A percentile compares a stretch with the other conserved stretches of the same genome.
phyloP scores from a whole-genome alignment of 169 alveolate species.

The Babesia caballi region DNA sequence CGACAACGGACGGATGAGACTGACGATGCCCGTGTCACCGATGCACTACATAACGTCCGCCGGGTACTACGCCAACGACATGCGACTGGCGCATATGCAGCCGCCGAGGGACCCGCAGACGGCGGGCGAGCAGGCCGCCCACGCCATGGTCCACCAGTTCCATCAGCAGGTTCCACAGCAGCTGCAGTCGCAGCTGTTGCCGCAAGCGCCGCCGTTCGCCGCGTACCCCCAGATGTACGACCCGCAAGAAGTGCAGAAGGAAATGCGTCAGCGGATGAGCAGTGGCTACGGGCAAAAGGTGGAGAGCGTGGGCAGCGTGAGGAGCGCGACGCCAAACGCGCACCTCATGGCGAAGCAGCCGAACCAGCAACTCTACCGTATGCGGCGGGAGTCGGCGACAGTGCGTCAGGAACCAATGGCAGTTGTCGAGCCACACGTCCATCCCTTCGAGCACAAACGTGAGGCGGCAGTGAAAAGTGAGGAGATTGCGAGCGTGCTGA shows the following conservation, averaged over 20 bases:
- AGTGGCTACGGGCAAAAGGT: not conserved
- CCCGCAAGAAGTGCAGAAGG: not conserved
- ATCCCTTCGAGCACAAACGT: too few species aligned
- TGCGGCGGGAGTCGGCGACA: too few species aligned
- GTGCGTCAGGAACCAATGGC: too few species aligned
- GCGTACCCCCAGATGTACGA: not conserved
- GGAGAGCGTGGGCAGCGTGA: not conserved
- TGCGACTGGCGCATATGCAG: not conserved
- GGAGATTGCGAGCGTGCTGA: too few species aligned
- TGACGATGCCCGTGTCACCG: slow-evolving; percentile 64
- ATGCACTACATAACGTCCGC: slow-evolving; percentile 50
- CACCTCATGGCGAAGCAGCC: slow-evolving; percentile 5
- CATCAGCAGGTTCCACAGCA: too few species aligned
- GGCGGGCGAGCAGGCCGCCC: too few species aligned
- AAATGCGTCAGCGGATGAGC: not conserved
- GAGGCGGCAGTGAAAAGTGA: too few species aligned
- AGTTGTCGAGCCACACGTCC: too few species aligned
- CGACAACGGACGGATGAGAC: slow-evolving; percentile 49
- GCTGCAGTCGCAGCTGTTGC: too few species aligned
- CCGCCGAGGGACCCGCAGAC: not conserved
- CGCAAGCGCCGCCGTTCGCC: not conserved
- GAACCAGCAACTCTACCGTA: too few species aligned
- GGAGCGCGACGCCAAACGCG: slow-evolving; percentile 12
- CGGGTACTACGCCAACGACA: slow-evolving; percentile 36
- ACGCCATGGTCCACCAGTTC: too few species aligned